Percentiles rank a stretch among this genome's conserved stretches.
These are phyloP conservation scores for Leccinum colubrinum DNA, from an alignment of 1,284 basidiomycete species.

Conservation along the genomic window DNA sequence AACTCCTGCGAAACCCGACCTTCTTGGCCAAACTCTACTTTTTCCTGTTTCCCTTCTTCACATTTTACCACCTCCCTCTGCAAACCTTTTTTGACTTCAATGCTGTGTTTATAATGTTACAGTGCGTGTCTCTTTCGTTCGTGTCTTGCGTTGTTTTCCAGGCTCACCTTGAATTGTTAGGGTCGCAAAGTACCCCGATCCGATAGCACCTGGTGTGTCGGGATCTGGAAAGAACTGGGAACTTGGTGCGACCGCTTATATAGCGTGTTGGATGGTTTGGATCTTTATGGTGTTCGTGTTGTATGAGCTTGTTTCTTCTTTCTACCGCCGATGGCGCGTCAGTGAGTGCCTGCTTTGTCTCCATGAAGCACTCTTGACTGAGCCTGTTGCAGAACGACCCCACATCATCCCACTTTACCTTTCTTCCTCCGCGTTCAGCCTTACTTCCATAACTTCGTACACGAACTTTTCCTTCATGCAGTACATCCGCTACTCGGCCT, in stretches of 20 bases:
- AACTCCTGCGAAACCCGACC: conserved; percentile 62
- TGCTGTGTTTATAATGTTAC: conserved; percentile 69
- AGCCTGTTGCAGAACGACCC: conserved; percentile 62
- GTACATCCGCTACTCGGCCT: conserved; percentile 71
- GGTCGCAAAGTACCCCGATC: conserved; percentile 67
- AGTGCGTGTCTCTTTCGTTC: conserved; percentile 50
- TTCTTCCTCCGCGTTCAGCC: conserved; percentile 71
- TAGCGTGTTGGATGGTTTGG: conserved; percentile 75
- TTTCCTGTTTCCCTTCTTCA: conserved; percentile 62
- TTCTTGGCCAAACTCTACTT: conserved; percentile 57
- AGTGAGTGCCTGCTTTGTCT: conserved; percentile 53
- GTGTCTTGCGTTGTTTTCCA: conserved; percentile 6
- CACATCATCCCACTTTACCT: conserved; percentile 79
- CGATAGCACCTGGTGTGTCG: conserved; percentile 60
- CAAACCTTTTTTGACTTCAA: conserved; percentile 85
- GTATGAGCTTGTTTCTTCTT: conserved; percentile 80
- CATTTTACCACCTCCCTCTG: conserved; percentile 67
- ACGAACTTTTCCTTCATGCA: conserved; percentile 81
- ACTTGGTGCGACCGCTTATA: conserved; percentile 73
- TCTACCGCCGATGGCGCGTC: conserved; percentile 76
- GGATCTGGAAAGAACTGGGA: conserved; percentile 76
- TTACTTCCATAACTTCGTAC: conserved; percentile 74
- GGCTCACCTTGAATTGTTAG: conserved; percentile 36
- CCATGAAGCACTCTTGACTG: background rate
- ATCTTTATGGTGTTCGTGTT: conserved; percentile 73